phyloP scores from a whole-genome alignment of 2,329 filamentous ascomycete genomes.

The Aspergillus caelatus region DNA sequence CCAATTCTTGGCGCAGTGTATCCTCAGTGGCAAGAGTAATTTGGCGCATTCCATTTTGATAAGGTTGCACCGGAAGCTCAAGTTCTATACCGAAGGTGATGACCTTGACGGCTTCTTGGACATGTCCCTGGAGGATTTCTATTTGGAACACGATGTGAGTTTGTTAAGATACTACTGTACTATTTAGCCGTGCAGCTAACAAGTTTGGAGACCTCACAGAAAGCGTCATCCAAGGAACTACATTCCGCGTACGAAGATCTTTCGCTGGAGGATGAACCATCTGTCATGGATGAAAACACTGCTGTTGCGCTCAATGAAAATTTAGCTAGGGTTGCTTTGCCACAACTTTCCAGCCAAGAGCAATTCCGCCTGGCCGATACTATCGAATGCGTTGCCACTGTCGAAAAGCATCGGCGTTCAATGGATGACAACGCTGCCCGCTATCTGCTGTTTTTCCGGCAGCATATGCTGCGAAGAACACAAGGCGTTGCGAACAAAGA shows the following conservation, averaged over 20 bases:
- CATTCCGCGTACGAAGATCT: slow-evolving; percentile 57
- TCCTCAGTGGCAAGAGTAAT: slow-evolving; percentile 73
- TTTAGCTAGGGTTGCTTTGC: slow-evolving; percentile 72
- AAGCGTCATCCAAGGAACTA: slow-evolving; percentile 51
- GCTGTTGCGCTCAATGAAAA: slow-evolving; percentile 74
- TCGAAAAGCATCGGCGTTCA: slow-evolving; percentile 83
- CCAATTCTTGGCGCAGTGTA: slow-evolving; percentile 84
- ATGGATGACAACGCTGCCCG: slow-evolving; percentile 88
- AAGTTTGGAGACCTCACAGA: slow-evolving; percentile 37
- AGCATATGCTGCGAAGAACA: slow-evolving; percentile 71
- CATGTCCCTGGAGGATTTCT: slow-evolving; percentile 54
- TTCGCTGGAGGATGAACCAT: slow-evolving; percentile 57
- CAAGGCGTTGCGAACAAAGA: slow-evolving; percentile 65
- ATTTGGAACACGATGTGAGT: slow-evolving; percentile 49
- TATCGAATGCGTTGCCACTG: slow-evolving; percentile 78
- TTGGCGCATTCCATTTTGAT: slow-evolving; percentile 74
- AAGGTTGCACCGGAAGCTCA: slow-evolving; percentile 73
- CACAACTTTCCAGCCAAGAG: slow-evolving; percentile 79
- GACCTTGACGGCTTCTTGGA: slow-evolving; percentile 76
- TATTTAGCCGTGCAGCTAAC: slow-evolving; percentile 21
- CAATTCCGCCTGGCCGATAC: slow-evolving; percentile 85
- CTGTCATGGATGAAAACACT: slow-evolving; percentile 70
- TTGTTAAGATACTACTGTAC: background rate
- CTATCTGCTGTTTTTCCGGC: slow-evolving; percentile 84
- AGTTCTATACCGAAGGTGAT: slow-evolving; percentile 82